Evolutionary conservation across 306 rosid species (phyloP).

Genomic region (Cyclanthera cordifolia): DNA sequence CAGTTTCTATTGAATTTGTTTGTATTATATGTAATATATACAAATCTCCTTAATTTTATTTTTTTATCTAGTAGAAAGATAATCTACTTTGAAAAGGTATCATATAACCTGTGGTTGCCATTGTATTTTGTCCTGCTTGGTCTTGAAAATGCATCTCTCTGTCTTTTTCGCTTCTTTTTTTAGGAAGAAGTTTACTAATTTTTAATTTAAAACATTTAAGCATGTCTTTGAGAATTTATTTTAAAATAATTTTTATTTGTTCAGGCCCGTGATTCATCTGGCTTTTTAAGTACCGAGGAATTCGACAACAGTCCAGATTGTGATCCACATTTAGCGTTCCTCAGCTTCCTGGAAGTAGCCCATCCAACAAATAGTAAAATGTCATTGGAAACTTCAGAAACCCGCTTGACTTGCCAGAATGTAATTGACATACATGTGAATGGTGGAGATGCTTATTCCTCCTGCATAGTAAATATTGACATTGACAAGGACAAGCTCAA

Average conservation of each 20-base stretch:
- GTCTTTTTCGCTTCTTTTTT: not conserved
- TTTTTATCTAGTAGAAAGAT: not conserved
- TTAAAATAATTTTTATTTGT: constrained; percentile 13
- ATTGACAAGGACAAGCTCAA: constrained; percentile 38
- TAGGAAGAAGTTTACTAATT: constrained; percentile 8
- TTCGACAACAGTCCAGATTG: constrained; percentile 26
- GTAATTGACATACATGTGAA: constrained; percentile 45
- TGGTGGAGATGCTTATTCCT: constrained; percentile 35
- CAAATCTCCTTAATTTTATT: not conserved
- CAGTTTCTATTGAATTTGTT: not conserved
- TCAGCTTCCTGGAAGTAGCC: constrained; percentile 52
- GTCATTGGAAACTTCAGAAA: constrained; percentile 38
- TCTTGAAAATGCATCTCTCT: not conserved
- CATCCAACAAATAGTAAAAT: constrained; percentile 34
- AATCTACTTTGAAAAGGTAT: not conserved
- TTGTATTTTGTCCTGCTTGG: not conserved
- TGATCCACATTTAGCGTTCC: constrained; percentile 43
- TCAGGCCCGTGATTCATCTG: constrained; percentile 58
- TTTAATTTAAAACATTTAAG: not conserved
- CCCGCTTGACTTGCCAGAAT: constrained; percentile 41
- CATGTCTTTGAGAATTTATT: not conserved
- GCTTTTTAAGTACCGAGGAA: constrained; percentile 48
- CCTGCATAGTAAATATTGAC: constrained; percentile 51
- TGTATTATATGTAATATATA: not conserved
- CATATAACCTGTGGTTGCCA: not conserved